Base-by-base conservation (phyloP, 176 grass and related monocot genomes). In the Lolium multiflorum region DNA sequence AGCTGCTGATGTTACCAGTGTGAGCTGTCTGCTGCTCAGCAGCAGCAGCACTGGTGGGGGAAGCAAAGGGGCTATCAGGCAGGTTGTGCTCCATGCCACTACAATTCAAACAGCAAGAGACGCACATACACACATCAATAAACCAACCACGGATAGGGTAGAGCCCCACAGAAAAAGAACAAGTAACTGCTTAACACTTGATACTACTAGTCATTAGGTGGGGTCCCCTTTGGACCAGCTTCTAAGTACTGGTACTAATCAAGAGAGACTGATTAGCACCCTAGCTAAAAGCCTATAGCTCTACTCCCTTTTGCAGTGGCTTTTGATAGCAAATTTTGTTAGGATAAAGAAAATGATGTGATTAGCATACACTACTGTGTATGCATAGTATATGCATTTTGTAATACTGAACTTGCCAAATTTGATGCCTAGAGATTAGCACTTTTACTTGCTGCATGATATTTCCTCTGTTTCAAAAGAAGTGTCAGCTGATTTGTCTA, bases 61-160 rank as follows among this genome's bases (percentile, higher is more conserved):
- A 95, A 12, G 96, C 86, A 57, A 95, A 91, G 46, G 90, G 96
- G 70, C 88, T 92, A 64, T 89, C 91, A 66, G 93, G 91, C 85
- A 98, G 70, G 84, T 79, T 95, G 88, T 91, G 91, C 88, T 98
- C 91, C 90, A 87, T 46, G 58, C 56, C 70, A 76, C 93, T 93
- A 83, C 78, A 81, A 82, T 86, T 91, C 46, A 85, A 80, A 81
- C 71, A 72, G 62, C 37, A 92, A 88, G 74, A 26, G 74, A 70
- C 72, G 26, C 73, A 69, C 47, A 86, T 79, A 69, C 72, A 75
- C 46, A 75, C 24, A 75, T 75, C 47, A 75, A 75, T 39, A 31
- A 69, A 69, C 92, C 47, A 87, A 78, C 73, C 47, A 58, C 43
- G 47, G 80, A 94, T 84, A 62, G 25, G 48, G 73, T 31, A 52